Evolutionary conservation across 345 rosid genomes (phyloP).

Genomic region (Corymbia maculata): DNA sequence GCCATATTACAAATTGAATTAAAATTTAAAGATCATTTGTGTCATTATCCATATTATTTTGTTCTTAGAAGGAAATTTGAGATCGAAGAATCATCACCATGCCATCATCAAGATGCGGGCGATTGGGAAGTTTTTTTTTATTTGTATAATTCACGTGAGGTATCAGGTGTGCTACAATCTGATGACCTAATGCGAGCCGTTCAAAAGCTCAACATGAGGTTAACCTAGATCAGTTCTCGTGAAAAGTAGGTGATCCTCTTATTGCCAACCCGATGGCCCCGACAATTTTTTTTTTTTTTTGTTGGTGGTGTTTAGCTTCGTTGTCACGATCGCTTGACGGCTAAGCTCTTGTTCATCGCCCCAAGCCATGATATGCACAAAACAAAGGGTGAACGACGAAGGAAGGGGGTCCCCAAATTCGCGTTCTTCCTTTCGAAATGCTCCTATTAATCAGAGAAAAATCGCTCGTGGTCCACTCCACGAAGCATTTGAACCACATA

Average conservation of each 20-base stretch:
- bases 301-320: background rate
- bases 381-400: background rate
- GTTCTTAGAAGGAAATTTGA: too few species aligned
- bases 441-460: background rate
- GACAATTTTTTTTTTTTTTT: background rate
- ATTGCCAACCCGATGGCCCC: background rate
- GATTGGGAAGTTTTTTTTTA: too few species aligned
- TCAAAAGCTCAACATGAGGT: background rate
- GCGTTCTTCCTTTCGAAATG: background rate
- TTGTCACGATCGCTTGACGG: background rate
- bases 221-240: background rate
- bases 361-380: background rate
- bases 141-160: background rate
- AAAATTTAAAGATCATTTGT: too few species aligned
- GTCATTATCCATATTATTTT: too few species aligned
- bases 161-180: background rate
- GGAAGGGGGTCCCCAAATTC: background rate
- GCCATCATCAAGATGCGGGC: too few species aligned
- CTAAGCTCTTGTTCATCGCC: background rate
- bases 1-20: accelerated
- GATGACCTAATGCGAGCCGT: background rate
- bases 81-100: too few species aligned
- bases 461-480: background rate
- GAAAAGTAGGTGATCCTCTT: background rate
- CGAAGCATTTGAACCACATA: background rate